These are phyloP conservation scores for Candida quercuum DNA, from an alignment of 805 yeast genomes.

Conservation along the genomic window DNA sequence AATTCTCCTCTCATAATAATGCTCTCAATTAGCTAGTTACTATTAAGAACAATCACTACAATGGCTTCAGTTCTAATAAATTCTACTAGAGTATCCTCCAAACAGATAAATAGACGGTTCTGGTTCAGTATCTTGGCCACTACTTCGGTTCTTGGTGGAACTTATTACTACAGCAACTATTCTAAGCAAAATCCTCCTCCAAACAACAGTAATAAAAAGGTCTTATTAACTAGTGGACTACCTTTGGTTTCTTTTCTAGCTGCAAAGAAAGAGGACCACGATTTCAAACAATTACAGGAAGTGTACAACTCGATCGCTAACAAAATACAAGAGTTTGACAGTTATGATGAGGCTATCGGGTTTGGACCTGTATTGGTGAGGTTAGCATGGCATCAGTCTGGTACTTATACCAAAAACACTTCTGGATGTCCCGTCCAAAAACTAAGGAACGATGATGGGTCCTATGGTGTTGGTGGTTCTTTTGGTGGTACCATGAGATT, in stretches of 20 bases:
- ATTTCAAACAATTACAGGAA: conserved; percentile 48
- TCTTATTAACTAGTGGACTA: not conserved
- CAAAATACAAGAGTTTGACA: conserved; percentile 48
- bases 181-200: not conserved
- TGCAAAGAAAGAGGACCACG: not conserved
- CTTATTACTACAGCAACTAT: not conserved
- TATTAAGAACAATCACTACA: too few relatives aligned
- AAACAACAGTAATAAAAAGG: not conserved
- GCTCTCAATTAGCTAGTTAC: not conserved
- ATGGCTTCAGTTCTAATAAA: not conserved
- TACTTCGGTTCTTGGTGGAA: not conserved
- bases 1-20: not conserved
- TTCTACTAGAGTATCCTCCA: not conserved
- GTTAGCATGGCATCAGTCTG: conserved; percentile 83
- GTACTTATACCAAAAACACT: conserved; percentile 62
- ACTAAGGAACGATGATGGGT: conserved; percentile 6
- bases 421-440: conserved; percentile 31
- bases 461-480: conserved; percentile 48
- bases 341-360: conserved; percentile 61
- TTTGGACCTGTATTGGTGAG: conserved; percentile 76
- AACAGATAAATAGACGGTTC: not conserved
- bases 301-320: conserved; percentile 71
- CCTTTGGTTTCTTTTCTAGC: conserved; percentile 1
- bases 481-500: conserved; percentile 64
- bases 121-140: conserved; percentile 1